Conservation (phyloP, 2,329 filamentous ascomycete species). For the Curvularia eragrostidis region DNA sequence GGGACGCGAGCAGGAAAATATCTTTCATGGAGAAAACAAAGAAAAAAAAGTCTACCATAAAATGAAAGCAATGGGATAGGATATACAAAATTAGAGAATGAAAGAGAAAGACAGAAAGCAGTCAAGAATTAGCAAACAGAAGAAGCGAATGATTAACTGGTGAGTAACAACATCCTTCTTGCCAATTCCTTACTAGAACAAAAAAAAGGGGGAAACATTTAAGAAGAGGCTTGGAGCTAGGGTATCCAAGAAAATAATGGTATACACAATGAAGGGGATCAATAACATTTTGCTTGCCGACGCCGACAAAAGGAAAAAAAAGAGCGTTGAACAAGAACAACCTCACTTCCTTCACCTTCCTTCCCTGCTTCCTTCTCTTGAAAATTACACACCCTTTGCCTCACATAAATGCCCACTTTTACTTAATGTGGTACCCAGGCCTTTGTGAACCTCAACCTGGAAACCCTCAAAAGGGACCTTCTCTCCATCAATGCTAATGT, state of each 20-base stretch:
- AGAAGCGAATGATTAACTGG: too few species aligned
- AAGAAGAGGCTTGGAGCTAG: background rate
- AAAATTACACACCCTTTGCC: slow-evolving; percentile 50
- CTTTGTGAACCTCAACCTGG: slow-evolving; percentile 86
- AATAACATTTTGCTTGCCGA: background rate
- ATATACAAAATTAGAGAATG: too few species aligned
- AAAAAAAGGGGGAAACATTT: background rate
- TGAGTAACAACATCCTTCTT: too few species aligned
- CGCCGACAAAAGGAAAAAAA: background rate
- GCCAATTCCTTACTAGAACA: too few species aligned
- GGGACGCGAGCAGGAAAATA: too few species aligned
- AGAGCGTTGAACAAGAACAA: background rate
- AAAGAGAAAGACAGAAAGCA: too few species aligned
- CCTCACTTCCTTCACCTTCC: background rate
- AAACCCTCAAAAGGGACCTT: slow-evolving; percentile 84
- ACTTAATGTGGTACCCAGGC: slow-evolving; percentile 83
- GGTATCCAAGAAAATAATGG: background rate
- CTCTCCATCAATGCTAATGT: slow-evolving; percentile 95
- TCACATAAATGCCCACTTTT: slow-evolving; percentile 77
- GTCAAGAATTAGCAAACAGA: too few species aligned
- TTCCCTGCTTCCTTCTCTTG: too few species aligned
- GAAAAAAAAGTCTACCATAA: too few species aligned
- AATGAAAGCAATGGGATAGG: too few species aligned
- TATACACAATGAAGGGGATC: background rate
- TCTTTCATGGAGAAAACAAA: too few species aligned